Evolutionary conservation across 768 basidiomycete genomes (phyloP), one percentile per base, ranked within the genome.

Genomic region (Megacollybia marginata): DNA sequence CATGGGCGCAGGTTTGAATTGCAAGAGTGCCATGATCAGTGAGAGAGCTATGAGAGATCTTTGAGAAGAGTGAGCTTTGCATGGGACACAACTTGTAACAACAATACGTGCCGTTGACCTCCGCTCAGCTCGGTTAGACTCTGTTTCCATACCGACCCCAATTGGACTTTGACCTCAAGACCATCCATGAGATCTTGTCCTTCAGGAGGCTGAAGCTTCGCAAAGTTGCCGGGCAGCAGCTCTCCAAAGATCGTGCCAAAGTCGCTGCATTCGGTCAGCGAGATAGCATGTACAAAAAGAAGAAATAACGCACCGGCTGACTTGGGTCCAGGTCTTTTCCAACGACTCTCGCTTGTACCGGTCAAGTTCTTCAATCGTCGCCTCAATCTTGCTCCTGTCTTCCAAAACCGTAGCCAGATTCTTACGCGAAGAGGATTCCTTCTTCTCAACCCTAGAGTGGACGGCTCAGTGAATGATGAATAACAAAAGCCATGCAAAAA

Each of bases 1-100:
- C 92, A 98, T 93, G 2, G 93, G 95, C 13, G 95, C 94, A 8
- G 95, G 94, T 62, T 97, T 97, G 78, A 97, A 97, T 64, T 97
- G 93, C n/a, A 98, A 82, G 15, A 99, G 80, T 0, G 96, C 88
- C 93, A 99, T 95, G 71, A 98, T 98, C 35, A 99, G 76, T 11
- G 95, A 98, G 1, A 99, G 79, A 1, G 96, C 96, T 60, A 99
- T 98, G 55, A 99, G 78, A 0, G 96, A 99, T 55, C 94, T 98
- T 57, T 40, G n/a, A 44, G 44, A 33, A 47, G 42, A 32, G 46
- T 33, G 32, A 35, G 16, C 20, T 32, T 33, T 52, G 20, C n/a
- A 50, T 44, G 16, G 35, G 48, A 42, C 19, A 40, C n/a, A 12
- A 44, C 10, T 19, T 12, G 16, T 23, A 47, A 33, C 23, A 42